Conservation (phyloP, 371 early-diverging fungal species). For the Rhizomucor pusillus region DNA sequence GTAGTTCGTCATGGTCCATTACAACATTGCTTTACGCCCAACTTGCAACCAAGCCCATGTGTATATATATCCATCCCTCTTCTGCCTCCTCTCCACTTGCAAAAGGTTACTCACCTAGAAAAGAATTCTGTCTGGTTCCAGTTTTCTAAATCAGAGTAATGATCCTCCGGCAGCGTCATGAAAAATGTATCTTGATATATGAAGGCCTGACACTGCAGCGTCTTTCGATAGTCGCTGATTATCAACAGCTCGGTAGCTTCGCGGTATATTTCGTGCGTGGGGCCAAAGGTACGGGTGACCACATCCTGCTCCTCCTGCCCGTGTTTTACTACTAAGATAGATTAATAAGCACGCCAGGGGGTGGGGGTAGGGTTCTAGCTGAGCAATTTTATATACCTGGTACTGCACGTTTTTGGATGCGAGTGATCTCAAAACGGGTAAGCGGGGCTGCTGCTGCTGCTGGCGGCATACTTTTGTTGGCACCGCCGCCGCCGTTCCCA, state of each 20-base stretch:
- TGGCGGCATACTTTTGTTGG: too few species aligned
- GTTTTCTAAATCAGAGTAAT: constrained; percentile 22
- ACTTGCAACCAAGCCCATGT: too few species aligned
- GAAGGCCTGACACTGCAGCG: constrained; percentile 36
- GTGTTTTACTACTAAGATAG: neutral
- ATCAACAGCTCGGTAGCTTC: neutral
- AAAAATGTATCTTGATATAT: constrained; percentile 42
- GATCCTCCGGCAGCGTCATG: constrained; percentile 23
- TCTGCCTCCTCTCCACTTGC: neutral
- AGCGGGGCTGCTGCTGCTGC: too few species aligned
- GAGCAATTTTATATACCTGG: too few species aligned
- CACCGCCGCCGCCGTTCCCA: neutral
- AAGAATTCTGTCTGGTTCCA: constrained; percentile 46
- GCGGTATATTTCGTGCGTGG: neutral
- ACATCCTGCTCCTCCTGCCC: neutral
- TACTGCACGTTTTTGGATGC: too few species aligned
- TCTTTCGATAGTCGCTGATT: neutral
- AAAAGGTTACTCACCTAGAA: constrained; percentile 24
- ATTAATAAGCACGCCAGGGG: neutral
- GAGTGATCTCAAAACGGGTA: too few species aligned
- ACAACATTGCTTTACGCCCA: too few species aligned
- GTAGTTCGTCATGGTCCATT: too few species aligned
- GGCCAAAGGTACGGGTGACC: neutral
- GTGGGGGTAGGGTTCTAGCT: too few species aligned
- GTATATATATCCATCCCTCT: neutral